Evolutionary conservation across 2,329 filamentous ascomycete species (phyloP).

Genomic region (Ophiocordyceps polyrhachis-furcata): DNA sequence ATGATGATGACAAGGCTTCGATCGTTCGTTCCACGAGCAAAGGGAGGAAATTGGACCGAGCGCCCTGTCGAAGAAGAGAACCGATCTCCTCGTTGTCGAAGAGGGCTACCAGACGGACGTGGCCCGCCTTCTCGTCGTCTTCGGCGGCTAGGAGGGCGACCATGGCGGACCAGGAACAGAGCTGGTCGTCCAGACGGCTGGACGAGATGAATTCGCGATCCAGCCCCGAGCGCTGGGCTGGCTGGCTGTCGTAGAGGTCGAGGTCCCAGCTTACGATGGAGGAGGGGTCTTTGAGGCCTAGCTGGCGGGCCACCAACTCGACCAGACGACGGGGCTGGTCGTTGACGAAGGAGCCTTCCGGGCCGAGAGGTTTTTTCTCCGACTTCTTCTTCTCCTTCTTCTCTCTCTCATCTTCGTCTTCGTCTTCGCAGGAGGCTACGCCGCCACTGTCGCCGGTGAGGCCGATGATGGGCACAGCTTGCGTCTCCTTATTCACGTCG

Average conservation of each 20-base stretch:
- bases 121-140: constrained; percentile 36
- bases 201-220: constrained; percentile 91
- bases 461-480: constrained; percentile 87
- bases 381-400: not conserved
- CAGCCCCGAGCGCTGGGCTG: constrained; percentile 64
- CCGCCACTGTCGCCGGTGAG: constrained; percentile 53
- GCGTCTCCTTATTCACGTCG: constrained; percentile 64
- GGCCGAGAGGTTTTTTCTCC: constrained; percentile 29
- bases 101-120: constrained; percentile 78
- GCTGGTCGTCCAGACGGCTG: constrained; percentile 90
- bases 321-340: constrained; percentile 78
- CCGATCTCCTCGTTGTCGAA: constrained; percentile 98
- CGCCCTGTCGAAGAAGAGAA: constrained; percentile 75
- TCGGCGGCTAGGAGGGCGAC: constrained; percentile 56
- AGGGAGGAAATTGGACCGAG: constrained; percentile 74
- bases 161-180: constrained; percentile 85
- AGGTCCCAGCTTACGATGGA: constrained; percentile 91
- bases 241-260: constrained; percentile 82
- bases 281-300: constrained; percentile 52
- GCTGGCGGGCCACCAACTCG: constrained; percentile 57
- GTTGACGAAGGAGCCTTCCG: constrained; percentile 51
- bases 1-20: constrained; percentile 34
- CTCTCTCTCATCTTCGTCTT: constrained; percentile 11
- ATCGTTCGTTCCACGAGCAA: constrained; percentile 63
- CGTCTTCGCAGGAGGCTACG: no score